A percentile compares a stretch with the other conserved stretches of the same genome.
These are phyloP conservation scores for Ogataea paradorogensis DNA, from an alignment of 805 yeast genomes.

Conservation along the genomic window DNA sequence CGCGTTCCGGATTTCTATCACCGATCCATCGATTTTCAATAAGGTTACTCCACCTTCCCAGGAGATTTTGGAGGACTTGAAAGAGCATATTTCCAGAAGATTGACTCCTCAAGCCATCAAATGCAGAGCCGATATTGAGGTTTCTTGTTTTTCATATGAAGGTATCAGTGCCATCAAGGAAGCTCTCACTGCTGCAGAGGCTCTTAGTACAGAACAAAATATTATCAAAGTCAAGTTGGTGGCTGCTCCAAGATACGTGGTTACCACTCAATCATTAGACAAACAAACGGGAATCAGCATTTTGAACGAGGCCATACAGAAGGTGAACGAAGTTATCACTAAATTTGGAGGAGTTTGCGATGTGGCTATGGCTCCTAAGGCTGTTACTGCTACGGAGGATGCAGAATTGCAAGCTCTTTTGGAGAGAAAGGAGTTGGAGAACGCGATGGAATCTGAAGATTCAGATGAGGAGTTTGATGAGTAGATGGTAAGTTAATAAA, in stretches of 20 bases:
- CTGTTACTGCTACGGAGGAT: conserved; percentile 97
- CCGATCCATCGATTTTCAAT: conserved; percentile 85
- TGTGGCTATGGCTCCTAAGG: conserved; percentile 97
- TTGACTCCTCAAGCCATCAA: conserved; percentile 97
- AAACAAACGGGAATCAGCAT: conserved; percentile 83
- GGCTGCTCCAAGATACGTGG: conserved; percentile 95
- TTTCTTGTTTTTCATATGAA: conserved; percentile 94
- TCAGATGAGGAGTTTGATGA: conserved; percentile 33
- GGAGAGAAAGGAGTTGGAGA: conserved; percentile 90
- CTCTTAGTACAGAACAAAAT: conserved; percentile 74
- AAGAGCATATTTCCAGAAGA: conserved; percentile 84
- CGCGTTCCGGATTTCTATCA: conserved; percentile 93
- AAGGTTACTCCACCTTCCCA: conserved; percentile 67
- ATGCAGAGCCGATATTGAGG: conserved; percentile 98
- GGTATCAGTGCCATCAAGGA: conserved; percentile 96
- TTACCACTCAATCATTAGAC: conserved; percentile 90
- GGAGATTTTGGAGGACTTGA: conserved; percentile 79
- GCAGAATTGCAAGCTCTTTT: conserved; percentile 95
- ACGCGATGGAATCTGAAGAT: conserved; percentile 75
- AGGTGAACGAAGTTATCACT: conserved; percentile 66
- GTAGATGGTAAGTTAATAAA: conserved; percentile 9
- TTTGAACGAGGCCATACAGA: conserved; percentile 75
- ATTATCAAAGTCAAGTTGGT: conserved; percentile 92
- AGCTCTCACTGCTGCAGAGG: conserved; percentile 86
- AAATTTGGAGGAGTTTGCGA: conserved; percentile 82